These are phyloP conservation scores for Fusarium hainanense DNA, from an alignment of 2,329 filamentous ascomycete genomes.

Conservation along the genomic window DNA sequence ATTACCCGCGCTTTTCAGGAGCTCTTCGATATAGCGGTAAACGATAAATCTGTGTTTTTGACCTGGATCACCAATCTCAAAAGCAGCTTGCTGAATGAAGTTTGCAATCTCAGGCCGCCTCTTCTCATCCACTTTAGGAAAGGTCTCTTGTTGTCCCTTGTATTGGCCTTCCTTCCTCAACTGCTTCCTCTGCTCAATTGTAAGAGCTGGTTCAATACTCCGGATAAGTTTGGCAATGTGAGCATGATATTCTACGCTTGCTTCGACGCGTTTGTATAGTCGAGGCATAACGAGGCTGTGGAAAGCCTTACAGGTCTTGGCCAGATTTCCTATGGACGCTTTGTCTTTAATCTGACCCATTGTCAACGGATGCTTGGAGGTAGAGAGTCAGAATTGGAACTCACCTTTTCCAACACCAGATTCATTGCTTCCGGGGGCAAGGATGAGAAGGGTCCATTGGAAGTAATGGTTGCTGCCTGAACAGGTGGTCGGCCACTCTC, in stretches of 20 bases:
- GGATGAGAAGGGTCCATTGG: not conserved
- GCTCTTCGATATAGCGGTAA: conserved; percentile 34
- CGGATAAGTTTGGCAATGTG: conserved; percentile 38
- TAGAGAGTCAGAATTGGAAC: fast-evolving
- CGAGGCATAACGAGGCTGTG: conserved; percentile 24
- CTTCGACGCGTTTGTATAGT: conserved; percentile 25
- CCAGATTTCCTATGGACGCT: conserved; percentile 10
- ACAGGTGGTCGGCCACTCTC: too few species aligned
- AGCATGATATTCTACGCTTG: conserved; percentile 11
- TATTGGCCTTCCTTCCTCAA: conserved; percentile 33
- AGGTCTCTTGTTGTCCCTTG: conserved; percentile 31
- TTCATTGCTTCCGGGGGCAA: not conserved
- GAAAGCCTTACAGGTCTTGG: conserved; percentile 33
- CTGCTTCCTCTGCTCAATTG: conserved; percentile 30
- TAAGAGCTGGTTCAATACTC: conserved; percentile 27
- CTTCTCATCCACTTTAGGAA: conserved; percentile 2
- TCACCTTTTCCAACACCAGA: conserved; percentile 27
- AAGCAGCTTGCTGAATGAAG: conserved; percentile 15
- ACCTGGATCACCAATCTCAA: conserved; percentile 12
- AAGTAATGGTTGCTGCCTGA: not conserved
- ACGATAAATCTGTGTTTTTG: conserved; percentile 27
- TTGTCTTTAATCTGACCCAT: not conserved
- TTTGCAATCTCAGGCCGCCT: conserved; percentile 12
- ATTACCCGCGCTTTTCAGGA: conserved; percentile 20
- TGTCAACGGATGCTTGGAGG: not conserved